Conservation (phyloP, 148 eudicot species). For the Camellia sinensis region DNA sequence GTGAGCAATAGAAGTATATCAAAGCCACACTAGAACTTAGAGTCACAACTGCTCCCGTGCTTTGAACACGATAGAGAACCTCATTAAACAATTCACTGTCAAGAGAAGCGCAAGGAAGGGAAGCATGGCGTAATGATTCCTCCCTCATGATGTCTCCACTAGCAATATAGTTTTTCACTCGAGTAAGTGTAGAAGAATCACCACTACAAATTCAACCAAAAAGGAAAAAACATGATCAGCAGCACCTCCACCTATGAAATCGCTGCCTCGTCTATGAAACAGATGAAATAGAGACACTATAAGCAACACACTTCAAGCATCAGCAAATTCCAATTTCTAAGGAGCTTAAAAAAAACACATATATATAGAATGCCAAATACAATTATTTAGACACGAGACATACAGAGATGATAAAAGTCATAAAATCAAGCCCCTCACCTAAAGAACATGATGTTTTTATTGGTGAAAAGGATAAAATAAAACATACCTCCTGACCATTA, state of each 20-base stretch:
- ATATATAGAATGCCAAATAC: not conserved
- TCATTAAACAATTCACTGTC: slow-evolving; percentile 38
- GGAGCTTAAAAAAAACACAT: not conserved
- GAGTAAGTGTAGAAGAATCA: slow-evolving; percentile 41
- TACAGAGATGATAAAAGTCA: not conserved
- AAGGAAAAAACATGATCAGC: not conserved
- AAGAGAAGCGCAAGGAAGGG: slow-evolving; percentile 63
- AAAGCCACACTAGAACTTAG: slow-evolving; percentile 62
- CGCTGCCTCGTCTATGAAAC: not conserved
- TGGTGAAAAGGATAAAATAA: not conserved
- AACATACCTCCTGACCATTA: slow-evolving; percentile 61
- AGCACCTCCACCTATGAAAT: not conserved
- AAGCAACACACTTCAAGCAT: not conserved
- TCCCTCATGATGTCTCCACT: slow-evolving; percentile 73
- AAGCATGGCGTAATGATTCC: slow-evolving; percentile 62
- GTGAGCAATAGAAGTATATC: slow-evolving; percentile 75
- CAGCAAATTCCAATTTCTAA: not conserved
- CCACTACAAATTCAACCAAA: slow-evolving; percentile 41
- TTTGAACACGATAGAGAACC: slow-evolving; percentile 55
- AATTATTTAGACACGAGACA: too few relatives aligned
- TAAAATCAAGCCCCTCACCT: not conserved
- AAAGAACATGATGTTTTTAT: not conserved
- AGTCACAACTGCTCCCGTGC: slow-evolving; percentile 74
- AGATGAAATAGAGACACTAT: not conserved
- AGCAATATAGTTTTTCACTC: slow-evolving; percentile 47